Evolutionary conservation across 768 basidiomycete species (phyloP).

Genomic region (Pisolithus microcarpus): DNA sequence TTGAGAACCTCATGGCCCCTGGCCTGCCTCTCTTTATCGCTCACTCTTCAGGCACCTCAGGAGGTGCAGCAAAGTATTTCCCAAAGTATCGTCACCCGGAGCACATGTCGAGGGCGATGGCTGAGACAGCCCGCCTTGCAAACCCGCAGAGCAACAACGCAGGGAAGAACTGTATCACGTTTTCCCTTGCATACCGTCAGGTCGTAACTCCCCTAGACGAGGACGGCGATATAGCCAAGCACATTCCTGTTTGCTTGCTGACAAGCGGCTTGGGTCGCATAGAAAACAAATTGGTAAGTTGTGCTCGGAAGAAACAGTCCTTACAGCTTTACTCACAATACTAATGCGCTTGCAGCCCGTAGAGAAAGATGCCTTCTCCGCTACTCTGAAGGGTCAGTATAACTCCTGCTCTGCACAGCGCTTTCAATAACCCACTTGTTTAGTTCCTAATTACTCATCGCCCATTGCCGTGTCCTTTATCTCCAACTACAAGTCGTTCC

Average conservation of each 20-base stretch:
- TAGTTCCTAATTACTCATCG: conserved; percentile 11
- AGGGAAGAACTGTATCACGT: conserved; percentile 15
- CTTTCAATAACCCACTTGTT: too few relatives aligned
- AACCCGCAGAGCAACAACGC: conserved; percentile 4
- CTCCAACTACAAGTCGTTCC: conserved; percentile 16
- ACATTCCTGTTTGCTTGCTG: conserved; percentile 14
- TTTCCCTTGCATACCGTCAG: conserved; percentile 14
- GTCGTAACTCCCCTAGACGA: conserved; percentile 7
- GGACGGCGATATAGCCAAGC: conserved; percentile 7
- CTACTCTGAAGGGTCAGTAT: conserved; percentile 3
- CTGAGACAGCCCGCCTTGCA: conserved; percentile 7
- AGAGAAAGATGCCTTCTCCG: conserved; percentile 6
- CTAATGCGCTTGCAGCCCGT: conserved; percentile 6
- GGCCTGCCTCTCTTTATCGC: conserved; percentile 19
- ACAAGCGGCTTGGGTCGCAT: conserved; percentile 17
- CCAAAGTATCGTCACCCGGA: conserved; percentile 17
- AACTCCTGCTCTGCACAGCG: not conserved
- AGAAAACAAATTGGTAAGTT: conserved; percentile 12
- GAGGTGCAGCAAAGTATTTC: conserved; percentile 11
- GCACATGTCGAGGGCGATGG: conserved; percentile 11
- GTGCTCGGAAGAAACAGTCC: not conserved
- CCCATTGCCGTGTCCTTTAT: conserved; percentile 16
- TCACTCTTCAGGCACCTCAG: conserved; percentile 14
- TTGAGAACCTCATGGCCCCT: conserved; percentile 16
- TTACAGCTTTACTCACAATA: not conserved